Percentiles rank a stretch among this genome's conserved stretches.
phyloP scores from a whole-genome alignment of 2,329 filamentous ascomycete genomes.

The Fusarium napiforme region DNA sequence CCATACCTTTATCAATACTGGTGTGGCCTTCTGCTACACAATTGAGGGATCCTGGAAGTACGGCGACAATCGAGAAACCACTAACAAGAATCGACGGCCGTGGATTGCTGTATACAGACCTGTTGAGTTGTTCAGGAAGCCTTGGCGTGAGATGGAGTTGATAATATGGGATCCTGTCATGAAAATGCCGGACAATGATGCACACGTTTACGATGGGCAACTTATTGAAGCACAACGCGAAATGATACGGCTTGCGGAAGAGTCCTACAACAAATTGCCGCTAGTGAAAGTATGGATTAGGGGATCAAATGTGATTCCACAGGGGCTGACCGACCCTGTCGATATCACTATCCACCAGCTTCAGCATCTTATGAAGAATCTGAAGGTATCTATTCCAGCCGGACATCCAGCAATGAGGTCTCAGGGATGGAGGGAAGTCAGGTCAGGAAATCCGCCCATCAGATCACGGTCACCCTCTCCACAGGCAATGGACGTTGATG shows the following conservation, averaged over 20 bases:
- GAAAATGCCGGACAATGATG: constrained; percentile 35
- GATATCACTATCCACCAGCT: constrained; percentile 57
- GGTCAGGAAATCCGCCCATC: constrained; percentile 6
- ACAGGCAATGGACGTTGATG: constrained; percentile 39
- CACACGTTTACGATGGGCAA: constrained; percentile 45
- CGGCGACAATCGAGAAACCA: constrained; percentile 20
- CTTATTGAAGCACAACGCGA: constrained; percentile 59
- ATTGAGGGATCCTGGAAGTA: constrained; percentile 53
- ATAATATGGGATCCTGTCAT: constrained; percentile 64
- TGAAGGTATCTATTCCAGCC: constrained; percentile 52
- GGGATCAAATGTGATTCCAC: constrained; percentile 44
- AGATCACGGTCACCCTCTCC: not conserved
- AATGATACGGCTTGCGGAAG: constrained; percentile 53
- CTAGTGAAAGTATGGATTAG: constrained; percentile 61
- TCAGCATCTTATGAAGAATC: constrained; percentile 46
- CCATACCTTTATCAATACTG: constrained; percentile 34
- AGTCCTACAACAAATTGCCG: constrained; percentile 36
- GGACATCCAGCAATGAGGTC: constrained; percentile 39
- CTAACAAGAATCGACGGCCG: constrained; percentile 52
- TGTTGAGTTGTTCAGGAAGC: constrained; percentile 48
- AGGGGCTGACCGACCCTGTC: constrained; percentile 48
- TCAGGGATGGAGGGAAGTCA: constrained; percentile 55
- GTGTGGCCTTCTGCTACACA: constrained; percentile 62
- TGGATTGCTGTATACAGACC: constrained; percentile 64
- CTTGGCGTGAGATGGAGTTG: constrained; percentile 56